These are phyloP conservation scores for Chaetomium sp. DNA, from an alignment of 2,329 filamentous ascomycete species.

Conservation along the genomic window DNA sequence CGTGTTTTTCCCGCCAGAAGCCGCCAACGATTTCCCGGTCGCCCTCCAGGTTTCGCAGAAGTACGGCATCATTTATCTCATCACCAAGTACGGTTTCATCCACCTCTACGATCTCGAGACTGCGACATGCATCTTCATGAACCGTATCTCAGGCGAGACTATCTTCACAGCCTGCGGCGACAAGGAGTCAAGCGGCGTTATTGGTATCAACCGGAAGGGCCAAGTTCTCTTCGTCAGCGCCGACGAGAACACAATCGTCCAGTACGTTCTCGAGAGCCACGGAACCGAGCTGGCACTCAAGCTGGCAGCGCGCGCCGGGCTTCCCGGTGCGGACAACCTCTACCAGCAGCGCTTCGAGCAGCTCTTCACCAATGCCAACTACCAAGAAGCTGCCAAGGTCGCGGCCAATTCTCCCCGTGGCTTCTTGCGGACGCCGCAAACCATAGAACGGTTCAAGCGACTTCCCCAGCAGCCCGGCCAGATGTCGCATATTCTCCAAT, in stretches of 20 bases:
- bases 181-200: constrained; percentile 79
- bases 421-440: constrained; percentile 91
- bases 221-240: constrained; percentile 94
- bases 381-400: constrained; percentile 87
- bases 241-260: constrained; percentile 87
- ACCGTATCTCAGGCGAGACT: constrained; percentile 97
- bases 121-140: constrained; percentile 97
- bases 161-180: constrained; percentile 95
- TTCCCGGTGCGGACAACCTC: constrained; percentile 90
- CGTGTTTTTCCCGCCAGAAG: constrained; percentile 95
- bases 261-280: constrained; percentile 94
- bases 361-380: constrained; percentile 77
- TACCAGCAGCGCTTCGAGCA: constrained; percentile 93
- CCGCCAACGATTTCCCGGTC: constrained; percentile 95
- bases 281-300: constrained; percentile 95
- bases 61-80: constrained; percentile 95
- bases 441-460: constrained; percentile 93
- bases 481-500: constrained; percentile 93
- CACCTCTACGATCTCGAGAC: constrained; percentile 98
- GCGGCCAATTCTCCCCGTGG: constrained; percentile 95
- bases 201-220: constrained; percentile 96
- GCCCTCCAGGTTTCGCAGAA: constrained; percentile 96
- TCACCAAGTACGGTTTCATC: constrained; percentile 99
- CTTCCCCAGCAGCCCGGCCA: constrained; percentile 78
- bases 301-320: constrained; percentile 88